Conservation (phyloP, 768 basidiomycete genomes). For the Tulasnella sp. region DNA sequence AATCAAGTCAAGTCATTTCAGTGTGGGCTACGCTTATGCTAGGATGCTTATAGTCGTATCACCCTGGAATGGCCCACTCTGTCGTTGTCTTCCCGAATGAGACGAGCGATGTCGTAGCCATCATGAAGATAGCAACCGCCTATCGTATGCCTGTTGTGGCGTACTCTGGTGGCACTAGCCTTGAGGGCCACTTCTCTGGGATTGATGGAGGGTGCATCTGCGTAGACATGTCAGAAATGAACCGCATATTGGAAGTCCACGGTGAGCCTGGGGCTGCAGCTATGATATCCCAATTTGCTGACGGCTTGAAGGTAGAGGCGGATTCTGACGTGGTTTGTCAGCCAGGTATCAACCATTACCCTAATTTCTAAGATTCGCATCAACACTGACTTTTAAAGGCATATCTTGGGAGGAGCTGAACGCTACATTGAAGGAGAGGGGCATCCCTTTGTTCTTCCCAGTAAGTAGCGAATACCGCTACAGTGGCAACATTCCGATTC, state of each 20-base stretch:
- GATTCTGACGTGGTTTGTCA: conserved; percentile 71
- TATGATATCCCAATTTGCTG: not conserved
- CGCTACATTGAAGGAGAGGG: conserved; percentile 45
- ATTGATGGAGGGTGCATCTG: conserved; percentile 43
- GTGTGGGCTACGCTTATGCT: not conserved
- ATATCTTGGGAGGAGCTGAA: conserved; percentile 66
- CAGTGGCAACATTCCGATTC: not conserved
- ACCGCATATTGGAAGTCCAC: conserved; percentile 48
- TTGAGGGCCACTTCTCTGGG: conserved; percentile 79
- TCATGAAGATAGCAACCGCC: conserved; percentile 65
- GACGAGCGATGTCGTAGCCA: conserved; percentile 73
- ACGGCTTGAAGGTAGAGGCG: conserved; percentile 36
- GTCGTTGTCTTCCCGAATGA: conserved; percentile 46
- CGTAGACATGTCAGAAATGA: conserved; percentile 56
- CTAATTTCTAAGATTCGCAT: no score
- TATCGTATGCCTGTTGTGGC: conserved; percentile 67
- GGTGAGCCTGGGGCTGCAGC: conserved; percentile 30
- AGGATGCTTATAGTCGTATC: conserved; percentile 33
- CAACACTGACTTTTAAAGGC: no score
- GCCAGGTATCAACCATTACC: conserved; percentile 40
- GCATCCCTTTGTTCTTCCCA: conserved; percentile 76
- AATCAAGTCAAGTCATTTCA: not conserved
- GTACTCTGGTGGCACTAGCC: conserved; percentile 74
- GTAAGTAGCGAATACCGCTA: conserved; percentile 31
- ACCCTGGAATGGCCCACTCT: conserved; percentile 21